phyloP scores from a whole-genome alignment of 2,329 filamentous ascomycete species.

The Fusarium sterilihyphosum region DNA sequence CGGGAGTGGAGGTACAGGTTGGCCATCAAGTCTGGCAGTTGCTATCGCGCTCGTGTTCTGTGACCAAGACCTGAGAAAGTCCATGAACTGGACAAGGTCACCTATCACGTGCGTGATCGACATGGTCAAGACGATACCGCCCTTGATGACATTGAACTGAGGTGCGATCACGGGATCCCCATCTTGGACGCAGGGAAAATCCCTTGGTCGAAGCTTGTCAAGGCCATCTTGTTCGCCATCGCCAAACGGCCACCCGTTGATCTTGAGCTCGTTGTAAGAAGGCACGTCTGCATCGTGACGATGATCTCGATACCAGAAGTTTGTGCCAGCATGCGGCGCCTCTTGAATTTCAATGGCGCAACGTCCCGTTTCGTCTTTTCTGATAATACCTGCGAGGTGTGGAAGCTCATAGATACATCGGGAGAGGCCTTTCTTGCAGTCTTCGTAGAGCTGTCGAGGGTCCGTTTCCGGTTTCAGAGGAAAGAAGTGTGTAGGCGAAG shows the following conservation, averaged over 20 bases:
- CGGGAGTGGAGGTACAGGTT: background rate
- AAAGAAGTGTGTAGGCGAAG: slow-evolving; percentile 11
- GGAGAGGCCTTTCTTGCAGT: slow-evolving; percentile 6
- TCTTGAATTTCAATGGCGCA: background rate
- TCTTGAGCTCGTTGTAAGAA: slow-evolving; percentile 1
- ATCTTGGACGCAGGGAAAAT: background rate
- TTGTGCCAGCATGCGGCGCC: background rate
- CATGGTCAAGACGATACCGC: slow-evolving; percentile 10
- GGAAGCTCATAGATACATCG: slow-evolving; percentile 9
- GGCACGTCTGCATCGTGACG: background rate
- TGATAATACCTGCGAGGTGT: slow-evolving; percentile 2
- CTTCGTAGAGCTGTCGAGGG: slow-evolving; percentile 9
- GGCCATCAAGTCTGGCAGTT: background rate
- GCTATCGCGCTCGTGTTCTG: background rate
- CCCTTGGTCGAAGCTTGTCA: background rate
- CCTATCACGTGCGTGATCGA: slow-evolving; percentile 11
- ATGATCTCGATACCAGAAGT: slow-evolving; percentile 9
- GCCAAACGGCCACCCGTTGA: background rate
- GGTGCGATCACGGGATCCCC: slow-evolving; percentile 10
- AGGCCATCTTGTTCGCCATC: slow-evolving; percentile 13
- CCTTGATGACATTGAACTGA: slow-evolving; percentile 6
- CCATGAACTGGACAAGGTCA: slow-evolving; percentile 9
- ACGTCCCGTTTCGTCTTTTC: slow-evolving; percentile 11
- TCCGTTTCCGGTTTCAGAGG: background rate
- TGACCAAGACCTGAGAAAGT: slow-evolving; percentile 9